A percentile compares a stretch with the other conserved stretches of the same genome.
phyloP scores from a whole-genome alignment of 1,284 basidiomycete species.

The Rhodotorula sp. region DNA sequence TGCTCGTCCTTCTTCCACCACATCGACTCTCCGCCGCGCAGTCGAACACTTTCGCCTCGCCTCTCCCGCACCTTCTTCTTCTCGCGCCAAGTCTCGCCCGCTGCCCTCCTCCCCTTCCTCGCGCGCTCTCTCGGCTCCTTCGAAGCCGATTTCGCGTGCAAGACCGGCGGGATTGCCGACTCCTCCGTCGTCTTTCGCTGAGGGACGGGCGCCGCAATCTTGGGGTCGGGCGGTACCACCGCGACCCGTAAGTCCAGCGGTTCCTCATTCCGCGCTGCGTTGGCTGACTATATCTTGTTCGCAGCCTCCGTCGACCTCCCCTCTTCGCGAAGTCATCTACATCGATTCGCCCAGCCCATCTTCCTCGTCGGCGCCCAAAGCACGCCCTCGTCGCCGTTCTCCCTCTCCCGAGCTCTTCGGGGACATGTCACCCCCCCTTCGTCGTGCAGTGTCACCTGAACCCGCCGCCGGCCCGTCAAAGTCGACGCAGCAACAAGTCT shows the following conservation, averaged over 20 bases:
- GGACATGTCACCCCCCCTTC: not conserved
- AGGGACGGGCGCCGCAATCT: not conserved
- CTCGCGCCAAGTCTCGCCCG: not conserved
- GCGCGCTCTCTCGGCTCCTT: not conserved
- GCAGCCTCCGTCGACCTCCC: conserved; percentile 1
- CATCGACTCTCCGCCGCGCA: not conserved
- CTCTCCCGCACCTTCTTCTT: not conserved
- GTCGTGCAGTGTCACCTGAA: not conserved
- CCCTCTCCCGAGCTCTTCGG: conserved; percentile 8
- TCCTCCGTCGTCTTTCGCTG: not conserved
- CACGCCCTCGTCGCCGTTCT: not conserved
- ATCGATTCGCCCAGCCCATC: not conserved
- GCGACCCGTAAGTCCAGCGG: not conserved
- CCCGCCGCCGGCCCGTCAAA: not conserved
- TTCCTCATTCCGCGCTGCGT: not conserved
- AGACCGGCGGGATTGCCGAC: not conserved
- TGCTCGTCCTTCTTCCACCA: conserved; percentile 1
- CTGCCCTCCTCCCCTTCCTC: not conserved
- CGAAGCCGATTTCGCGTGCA: not conserved
- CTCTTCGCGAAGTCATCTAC: conserved; percentile 1
- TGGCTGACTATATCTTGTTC: not conserved
- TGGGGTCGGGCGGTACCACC: not conserved
- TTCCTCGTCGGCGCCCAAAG: not conserved
- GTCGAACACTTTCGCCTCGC: not conserved
- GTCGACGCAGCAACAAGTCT: not conserved